phyloP scores from a whole-genome alignment of 306 rosid species.

The Casuarina glauca region DNA sequence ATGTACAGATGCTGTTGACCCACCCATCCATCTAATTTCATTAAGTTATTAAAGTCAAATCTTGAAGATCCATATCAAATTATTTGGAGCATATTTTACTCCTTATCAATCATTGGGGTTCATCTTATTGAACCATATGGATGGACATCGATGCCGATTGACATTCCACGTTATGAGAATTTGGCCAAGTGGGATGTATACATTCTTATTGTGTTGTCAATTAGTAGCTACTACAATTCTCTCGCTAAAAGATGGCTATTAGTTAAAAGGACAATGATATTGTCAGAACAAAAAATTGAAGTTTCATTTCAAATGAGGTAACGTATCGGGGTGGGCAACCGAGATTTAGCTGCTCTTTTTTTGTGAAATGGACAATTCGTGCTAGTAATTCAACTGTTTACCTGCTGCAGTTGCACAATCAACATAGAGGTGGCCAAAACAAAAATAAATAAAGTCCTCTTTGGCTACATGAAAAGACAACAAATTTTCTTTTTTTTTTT shows the following conservation, averaged over 20 bases:
- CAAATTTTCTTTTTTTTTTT: too few species aligned
- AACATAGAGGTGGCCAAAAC: not conserved
- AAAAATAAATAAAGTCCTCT: not conserved
- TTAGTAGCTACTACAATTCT: too few species aligned
- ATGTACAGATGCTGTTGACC: constrained; percentile 36
- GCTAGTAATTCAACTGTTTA: not conserved
- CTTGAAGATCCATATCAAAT: constrained; percentile 5
- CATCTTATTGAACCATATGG: constrained; percentile 18
- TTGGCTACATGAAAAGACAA: not conserved
- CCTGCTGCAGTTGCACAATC: not conserved
- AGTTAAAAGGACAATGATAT: too few species aligned
- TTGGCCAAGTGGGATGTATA: too few species aligned
- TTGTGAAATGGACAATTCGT: not conserved
- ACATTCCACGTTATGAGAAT: too few species aligned
- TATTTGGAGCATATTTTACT: constrained; percentile 5
- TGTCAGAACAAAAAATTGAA: not conserved
- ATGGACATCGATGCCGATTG: not conserved
- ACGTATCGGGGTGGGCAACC: not conserved
- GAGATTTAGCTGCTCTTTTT: not conserved
- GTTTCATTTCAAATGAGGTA: not conserved
- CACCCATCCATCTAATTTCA: constrained; percentile 6
- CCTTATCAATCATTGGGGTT: constrained; percentile 25
- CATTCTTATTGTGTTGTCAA: too few species aligned
- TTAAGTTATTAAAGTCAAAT: not conserved
- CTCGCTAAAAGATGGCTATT: too few species aligned